A percentile compares a stretch with the other conserved stretches of the same genome.
Evolutionary conservation across 495 filamentous ascomycete species (phyloP).

Genomic region (Neurospora sp.): DNA sequence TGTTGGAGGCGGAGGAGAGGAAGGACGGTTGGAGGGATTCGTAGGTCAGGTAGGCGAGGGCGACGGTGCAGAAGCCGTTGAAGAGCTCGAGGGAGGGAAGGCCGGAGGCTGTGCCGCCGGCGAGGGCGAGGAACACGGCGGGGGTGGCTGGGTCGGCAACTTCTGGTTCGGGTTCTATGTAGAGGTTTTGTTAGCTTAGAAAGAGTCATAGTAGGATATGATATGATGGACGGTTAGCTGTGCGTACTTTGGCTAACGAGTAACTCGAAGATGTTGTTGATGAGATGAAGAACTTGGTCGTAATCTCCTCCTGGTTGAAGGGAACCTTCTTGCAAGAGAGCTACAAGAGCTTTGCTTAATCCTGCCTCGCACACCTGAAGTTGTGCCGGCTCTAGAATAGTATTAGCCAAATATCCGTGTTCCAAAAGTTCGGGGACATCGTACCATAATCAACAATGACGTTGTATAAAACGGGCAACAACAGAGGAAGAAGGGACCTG

Average conservation of each 20-base stretch:
- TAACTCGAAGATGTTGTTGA: conserved; percentile 41
- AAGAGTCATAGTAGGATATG: no score
- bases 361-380: conserved; percentile 35
- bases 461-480: conserved; percentile 62
- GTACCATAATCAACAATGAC: conserved; percentile 66
- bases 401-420: background rate
- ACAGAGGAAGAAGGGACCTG: conserved; percentile 42
- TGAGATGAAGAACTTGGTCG: conserved; percentile 24
- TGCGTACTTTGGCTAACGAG: conserved; percentile 33
- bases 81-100: conserved; percentile 26
- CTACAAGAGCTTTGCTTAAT: conserved; percentile 30
- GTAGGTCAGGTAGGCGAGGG: conserved; percentile 32
- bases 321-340: conserved; percentile 25
- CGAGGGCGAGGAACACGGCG: conserved; percentile 23
- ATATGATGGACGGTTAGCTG: background rate
- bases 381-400: conserved; percentile 40
- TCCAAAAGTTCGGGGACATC: background rate
- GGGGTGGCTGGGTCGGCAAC: conserved; percentile 26
- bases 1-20: conserved; percentile 21
- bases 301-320: conserved; percentile 12
- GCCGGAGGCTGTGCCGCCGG: conserved; percentile 9
- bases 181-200: background rate
- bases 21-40: conserved; percentile 35
- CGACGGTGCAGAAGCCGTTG: conserved; percentile 22
- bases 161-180: conserved; percentile 26